phyloP scores from a whole-genome alignment of 78 protist species.

The Isochrysis galbana region DNA sequence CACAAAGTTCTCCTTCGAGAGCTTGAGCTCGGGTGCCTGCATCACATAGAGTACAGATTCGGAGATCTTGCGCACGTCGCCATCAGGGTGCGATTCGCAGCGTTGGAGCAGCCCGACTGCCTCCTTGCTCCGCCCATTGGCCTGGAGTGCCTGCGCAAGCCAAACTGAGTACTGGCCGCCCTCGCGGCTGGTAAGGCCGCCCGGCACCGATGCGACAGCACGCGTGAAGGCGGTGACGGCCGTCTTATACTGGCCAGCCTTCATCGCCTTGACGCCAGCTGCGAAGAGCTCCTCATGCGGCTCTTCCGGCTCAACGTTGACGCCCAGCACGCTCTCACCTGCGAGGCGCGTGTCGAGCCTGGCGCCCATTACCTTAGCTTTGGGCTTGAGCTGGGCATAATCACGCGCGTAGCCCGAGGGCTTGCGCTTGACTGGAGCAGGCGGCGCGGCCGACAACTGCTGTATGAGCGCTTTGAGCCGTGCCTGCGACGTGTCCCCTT shows the following conservation, averaged over 20 bases:
- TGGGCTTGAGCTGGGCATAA: not conserved
- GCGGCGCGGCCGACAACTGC: not conserved
- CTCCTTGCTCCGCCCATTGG: not conserved
- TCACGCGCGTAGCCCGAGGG: not conserved
- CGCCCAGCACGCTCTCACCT: not conserved
- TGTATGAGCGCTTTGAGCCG: not conserved
- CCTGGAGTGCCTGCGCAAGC: slow-evolving; percentile 20
- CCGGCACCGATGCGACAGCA: not conserved
- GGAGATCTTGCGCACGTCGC: slow-evolving; percentile 11
- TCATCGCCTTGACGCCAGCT: not conserved
- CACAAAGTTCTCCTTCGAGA: not conserved
- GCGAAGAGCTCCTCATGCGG: not conserved
- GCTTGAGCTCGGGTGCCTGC: slow-evolving; percentile 27
- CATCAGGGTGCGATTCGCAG: not conserved
- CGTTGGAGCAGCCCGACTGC: not conserved
- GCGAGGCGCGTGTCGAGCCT: not conserved
- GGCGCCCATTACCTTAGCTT: not conserved
- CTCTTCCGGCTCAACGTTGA: not conserved
- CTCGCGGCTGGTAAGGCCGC: not conserved
- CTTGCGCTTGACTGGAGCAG: not conserved
- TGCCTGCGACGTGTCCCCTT: too few species aligned
- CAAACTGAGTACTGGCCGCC: slow-evolving; percentile 20
- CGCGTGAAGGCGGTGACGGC: not conserved
- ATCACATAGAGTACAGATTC: not conserved
- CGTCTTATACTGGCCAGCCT: not conserved